Conservation (phyloP, 2,329 filamentous ascomycete genomes). For the Colletotrichum theobromicola region DNA sequence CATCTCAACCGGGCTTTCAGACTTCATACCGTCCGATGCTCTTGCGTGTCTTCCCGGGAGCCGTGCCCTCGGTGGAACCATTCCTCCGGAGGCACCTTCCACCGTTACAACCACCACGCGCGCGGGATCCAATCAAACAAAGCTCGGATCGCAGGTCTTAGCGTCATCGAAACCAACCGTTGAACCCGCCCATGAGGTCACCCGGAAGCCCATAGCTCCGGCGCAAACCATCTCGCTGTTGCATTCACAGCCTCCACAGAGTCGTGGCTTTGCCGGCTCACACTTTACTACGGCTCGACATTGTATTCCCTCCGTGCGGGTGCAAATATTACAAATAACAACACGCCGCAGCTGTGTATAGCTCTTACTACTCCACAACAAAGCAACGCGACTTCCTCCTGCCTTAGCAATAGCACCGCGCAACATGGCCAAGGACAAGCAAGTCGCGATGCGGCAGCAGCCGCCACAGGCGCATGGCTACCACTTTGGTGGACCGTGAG, state of each 20-base stretch:
- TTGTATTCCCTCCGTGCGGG: not conserved
- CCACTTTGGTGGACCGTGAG: slow-evolving; percentile 59
- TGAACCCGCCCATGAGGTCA: slow-evolving; percentile 27
- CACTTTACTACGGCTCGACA: not conserved
- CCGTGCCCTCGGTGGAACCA: slow-evolving; percentile 18
- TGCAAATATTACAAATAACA: not conserved
- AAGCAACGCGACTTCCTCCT: not conserved
- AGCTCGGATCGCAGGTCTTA: not conserved
- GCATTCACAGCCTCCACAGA: not conserved
- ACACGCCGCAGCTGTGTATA: not conserved
- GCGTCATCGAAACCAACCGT: slow-evolving; percentile 12
- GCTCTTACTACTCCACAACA: not conserved
- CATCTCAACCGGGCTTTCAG: not conserved
- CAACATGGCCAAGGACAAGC: slow-evolving; percentile 37
- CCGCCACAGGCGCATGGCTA: slow-evolving; percentile 44
- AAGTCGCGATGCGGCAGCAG: slow-evolving; percentile 27
- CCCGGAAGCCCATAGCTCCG: slow-evolving; percentile 29
- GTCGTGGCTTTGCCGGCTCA: not conserved
- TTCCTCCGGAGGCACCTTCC: not conserved
- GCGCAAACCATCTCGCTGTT: not conserved
- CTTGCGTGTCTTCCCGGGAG: not conserved
- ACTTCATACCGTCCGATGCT: not conserved
- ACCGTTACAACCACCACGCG: not conserved
- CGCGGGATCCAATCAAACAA: not conserved
- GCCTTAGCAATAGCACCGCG: not conserved